phyloP scores from a whole-genome alignment of 73 alveolate genomes.

The Symbiodinium pilosum region DNA sequence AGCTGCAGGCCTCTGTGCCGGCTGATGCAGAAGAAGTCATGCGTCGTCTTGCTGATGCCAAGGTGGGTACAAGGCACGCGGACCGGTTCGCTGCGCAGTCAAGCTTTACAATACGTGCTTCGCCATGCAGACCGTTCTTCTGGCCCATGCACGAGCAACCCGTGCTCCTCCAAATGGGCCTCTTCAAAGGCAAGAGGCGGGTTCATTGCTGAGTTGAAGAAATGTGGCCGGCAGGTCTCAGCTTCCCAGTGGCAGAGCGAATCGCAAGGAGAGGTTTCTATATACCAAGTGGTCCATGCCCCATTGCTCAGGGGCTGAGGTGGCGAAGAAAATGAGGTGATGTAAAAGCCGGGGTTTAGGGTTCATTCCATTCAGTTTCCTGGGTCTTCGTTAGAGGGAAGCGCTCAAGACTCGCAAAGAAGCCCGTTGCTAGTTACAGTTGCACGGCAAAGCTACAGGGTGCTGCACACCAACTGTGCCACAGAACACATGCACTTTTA shows the following conservation, averaged over 20 bases:
- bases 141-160: slow-evolving; percentile 95
- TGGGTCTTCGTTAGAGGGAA: no score
- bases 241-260: slow-evolving; percentile 85
- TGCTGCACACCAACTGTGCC: no score
- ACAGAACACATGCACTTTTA: no score
- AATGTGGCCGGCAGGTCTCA: background rate
- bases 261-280: slow-evolving; percentile 73
- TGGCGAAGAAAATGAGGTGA: no score
- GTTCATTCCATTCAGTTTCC: no score
- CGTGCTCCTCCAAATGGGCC: slow-evolving; percentile 45
- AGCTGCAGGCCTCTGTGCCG: slow-evolving; percentile 18
- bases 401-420: no score
- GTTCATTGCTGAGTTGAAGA: background rate
- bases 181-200: slow-evolving; percentile 47
- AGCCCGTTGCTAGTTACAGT: no score
- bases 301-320: no score
- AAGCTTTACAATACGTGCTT: no score
- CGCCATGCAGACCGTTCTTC: slow-evolving; percentile 55
- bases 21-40: slow-evolving; percentile 83
- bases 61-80: slow-evolving; percentile 81
- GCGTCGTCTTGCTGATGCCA: slow-evolving; percentile 69
- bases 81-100: no score
- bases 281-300: slow-evolving; percentile 59
- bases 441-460: no score
- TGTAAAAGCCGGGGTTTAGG: no score